Percentiles rank a stretch among this genome's conserved stretches.
phyloP scores from a whole-genome alignment of 2,329 filamentous ascomycete genomes.

The Xylaria polymorpha region DNA sequence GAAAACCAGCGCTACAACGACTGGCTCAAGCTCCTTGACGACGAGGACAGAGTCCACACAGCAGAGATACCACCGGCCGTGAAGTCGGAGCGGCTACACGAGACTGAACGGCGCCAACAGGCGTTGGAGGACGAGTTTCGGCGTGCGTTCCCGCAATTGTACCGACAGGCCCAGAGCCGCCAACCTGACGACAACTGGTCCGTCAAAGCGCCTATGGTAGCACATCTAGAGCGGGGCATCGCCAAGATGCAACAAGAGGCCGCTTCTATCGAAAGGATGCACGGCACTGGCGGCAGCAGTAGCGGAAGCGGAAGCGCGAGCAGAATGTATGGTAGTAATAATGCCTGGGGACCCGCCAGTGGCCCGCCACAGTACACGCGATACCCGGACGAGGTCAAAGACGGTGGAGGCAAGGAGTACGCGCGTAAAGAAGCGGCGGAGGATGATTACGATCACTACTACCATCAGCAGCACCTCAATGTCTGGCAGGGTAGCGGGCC shows the following conservation, averaged over 20 bases:
- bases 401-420: slow-evolving; percentile 14
- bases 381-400: slow-evolving; percentile 20
- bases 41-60: slow-evolving; percentile 55
- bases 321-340: neutral
- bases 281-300: slow-evolving; percentile 18
- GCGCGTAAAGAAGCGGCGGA: slow-evolving; percentile 19
- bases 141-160: slow-evolving; percentile 58
- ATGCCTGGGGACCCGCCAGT: slow-evolving; percentile 21
- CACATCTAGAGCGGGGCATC: slow-evolving; percentile 60
- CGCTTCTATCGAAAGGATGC: neutral
- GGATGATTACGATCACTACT: slow-evolving; percentile 9
- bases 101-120: slow-evolving; percentile 59
- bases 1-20: slow-evolving; percentile 57
- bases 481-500: slow-evolving; percentile 13
- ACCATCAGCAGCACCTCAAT: slow-evolving; percentile 25
- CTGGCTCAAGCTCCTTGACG: slow-evolving; percentile 58
- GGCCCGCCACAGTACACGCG: slow-evolving; percentile 32
- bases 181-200: slow-evolving; percentile 55
- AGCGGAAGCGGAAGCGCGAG: neutral
- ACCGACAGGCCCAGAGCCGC: slow-evolving; percentile 56
- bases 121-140: slow-evolving; percentile 63
- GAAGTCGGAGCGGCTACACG: slow-evolving; percentile 55
- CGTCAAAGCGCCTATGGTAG: slow-evolving; percentile 60
- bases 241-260: slow-evolving; percentile 56
- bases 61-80: slow-evolving; percentile 54